phyloP scores from a whole-genome alignment of 176 grass and related monocot species.

The Triticum monococcum region DNA sequence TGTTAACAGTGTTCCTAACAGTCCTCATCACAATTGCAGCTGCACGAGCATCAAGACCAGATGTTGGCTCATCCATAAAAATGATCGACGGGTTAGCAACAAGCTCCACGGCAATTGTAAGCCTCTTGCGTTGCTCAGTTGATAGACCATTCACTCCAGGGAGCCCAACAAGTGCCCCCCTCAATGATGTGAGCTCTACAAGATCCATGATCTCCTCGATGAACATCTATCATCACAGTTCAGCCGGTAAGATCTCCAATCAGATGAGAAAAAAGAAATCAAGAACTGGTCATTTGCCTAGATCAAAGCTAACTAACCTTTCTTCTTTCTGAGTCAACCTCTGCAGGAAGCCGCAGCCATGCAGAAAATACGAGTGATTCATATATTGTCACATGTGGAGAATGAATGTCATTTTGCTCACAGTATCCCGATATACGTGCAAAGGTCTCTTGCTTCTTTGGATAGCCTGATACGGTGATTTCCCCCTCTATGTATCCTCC shows the following conservation, averaged over 20 bases:
- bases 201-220: conserved; percentile 93
- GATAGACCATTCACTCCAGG: conserved; percentile 85
- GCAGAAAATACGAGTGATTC: conserved; percentile 89
- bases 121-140: conserved; percentile 88
- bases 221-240: conserved; percentile 63
- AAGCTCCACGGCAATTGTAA: conserved; percentile 93
- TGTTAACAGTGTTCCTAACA: conserved; percentile 85
- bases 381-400: conserved; percentile 78
- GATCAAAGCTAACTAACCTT: conserved; percentile 51
- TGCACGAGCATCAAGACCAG: conserved; percentile 85
- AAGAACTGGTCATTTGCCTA: conserved; percentile 17
- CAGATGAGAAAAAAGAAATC: conserved; percentile 21
- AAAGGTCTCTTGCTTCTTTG: conserved; percentile 96
- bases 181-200: conserved; percentile 73
- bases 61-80: conserved; percentile 98
- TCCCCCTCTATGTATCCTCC: conserved; percentile 82
- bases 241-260: conserved; percentile 20
- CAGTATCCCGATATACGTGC: conserved; percentile 93
- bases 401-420: conserved; percentile 96
- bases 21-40: conserved; percentile 96
- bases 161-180: conserved; percentile 78
- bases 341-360: conserved; percentile 69
- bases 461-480: conserved; percentile 73
- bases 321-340: conserved; percentile 55
- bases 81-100: conserved; percentile 90